phyloP scores from a whole-genome alignment of 1,139 yeast species.

The Pichia sp. region DNA sequence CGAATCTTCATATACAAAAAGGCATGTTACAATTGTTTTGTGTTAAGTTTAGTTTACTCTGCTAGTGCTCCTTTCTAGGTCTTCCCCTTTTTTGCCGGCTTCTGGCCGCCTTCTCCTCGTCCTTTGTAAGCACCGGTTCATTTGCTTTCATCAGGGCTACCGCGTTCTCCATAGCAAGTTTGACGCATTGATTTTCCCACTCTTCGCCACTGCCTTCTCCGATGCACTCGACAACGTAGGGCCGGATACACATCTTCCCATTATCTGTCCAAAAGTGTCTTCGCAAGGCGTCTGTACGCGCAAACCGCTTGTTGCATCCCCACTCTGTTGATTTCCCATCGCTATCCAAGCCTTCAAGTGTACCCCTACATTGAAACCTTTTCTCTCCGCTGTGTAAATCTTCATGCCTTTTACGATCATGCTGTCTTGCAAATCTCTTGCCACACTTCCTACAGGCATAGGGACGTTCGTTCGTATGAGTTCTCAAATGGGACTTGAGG shows the following conservation, averaged over 20 bases:
- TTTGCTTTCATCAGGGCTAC: conserved; percentile 3
- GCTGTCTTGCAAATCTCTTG: conserved; percentile 93
- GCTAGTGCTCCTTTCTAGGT: conserved; percentile 3
- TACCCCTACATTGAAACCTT: conserved; percentile 78
- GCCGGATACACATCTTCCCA: conserved; percentile 80
- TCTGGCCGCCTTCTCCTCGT: neutral
- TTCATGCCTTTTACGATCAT: conserved; percentile 90
- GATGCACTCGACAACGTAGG: conserved; percentile 30
- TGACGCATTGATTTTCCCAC: conserved; percentile 30
- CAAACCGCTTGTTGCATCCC: conserved; percentile 94
- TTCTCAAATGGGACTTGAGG: conserved; percentile 81
- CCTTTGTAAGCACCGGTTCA: neutral
- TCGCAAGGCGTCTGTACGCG: conserved; percentile 91
- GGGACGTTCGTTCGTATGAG: conserved; percentile 94
- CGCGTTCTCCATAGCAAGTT: conserved; percentile 18
- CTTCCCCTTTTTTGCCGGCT: conserved; percentile 2
- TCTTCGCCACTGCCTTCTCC: conserved; percentile 56
- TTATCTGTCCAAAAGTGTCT: conserved; percentile 93
- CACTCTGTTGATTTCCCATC: conserved; percentile 35
- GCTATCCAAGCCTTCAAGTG: conserved; percentile 48
- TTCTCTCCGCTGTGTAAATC: conserved; percentile 90
- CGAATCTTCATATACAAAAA: neutral
- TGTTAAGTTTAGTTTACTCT: too few species aligned
- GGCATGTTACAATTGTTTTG: too few species aligned
- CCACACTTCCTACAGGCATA: conserved; percentile 83